Percentiles rank a stretch among this genome's conserved stretches.
phyloP scores from a whole-genome alignment of 2,329 filamentous ascomycete species.

The Pseudogymnoascus sp. region DNA sequence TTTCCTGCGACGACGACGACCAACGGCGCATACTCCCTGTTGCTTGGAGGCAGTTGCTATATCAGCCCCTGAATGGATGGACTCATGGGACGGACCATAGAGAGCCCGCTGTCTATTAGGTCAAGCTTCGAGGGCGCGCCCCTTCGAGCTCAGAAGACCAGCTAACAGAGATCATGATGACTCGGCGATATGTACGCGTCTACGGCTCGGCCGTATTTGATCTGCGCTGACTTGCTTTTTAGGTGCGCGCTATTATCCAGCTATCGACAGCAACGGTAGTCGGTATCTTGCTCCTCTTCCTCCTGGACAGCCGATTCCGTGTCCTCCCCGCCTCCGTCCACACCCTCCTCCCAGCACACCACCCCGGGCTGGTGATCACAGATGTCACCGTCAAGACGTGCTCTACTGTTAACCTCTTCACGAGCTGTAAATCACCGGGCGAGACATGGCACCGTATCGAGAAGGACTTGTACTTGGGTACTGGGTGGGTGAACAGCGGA shows the following conservation, averaged over 20 bases:
- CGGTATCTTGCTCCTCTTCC: slow-evolving; percentile 50
- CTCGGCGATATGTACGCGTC: not conserved
- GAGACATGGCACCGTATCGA: slow-evolving; percentile 58
- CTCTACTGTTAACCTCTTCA: slow-evolving; percentile 52
- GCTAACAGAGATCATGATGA: not conserved
- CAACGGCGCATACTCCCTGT: not conserved
- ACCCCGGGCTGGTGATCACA: slow-evolving; percentile 61
- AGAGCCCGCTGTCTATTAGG: slow-evolving; percentile 6
- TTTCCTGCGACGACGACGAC: not conserved
- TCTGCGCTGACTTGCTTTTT: slow-evolving; percentile 5
- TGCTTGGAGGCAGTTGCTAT: slow-evolving; percentile 1
- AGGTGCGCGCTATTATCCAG: slow-evolving; percentile 39
- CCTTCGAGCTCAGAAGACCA: not conserved
- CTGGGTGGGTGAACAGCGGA: slow-evolving; percentile 57
- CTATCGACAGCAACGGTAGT: slow-evolving; percentile 32
- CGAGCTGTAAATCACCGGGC: slow-evolving; percentile 53
- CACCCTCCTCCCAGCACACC: slow-evolving; percentile 59
- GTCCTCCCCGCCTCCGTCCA: slow-evolving; percentile 64
- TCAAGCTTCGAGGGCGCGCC: not conserved
- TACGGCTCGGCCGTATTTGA: not conserved
- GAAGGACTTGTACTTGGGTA: slow-evolving; percentile 62
- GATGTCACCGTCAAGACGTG: slow-evolving; percentile 62
- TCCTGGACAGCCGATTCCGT: slow-evolving; percentile 62
- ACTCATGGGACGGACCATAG: slow-evolving; percentile 6
- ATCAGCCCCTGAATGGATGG: not conserved